Base-by-base conservation (phyloP, 148 eudicot species). In the Vaccinium myrtillus region DNA sequence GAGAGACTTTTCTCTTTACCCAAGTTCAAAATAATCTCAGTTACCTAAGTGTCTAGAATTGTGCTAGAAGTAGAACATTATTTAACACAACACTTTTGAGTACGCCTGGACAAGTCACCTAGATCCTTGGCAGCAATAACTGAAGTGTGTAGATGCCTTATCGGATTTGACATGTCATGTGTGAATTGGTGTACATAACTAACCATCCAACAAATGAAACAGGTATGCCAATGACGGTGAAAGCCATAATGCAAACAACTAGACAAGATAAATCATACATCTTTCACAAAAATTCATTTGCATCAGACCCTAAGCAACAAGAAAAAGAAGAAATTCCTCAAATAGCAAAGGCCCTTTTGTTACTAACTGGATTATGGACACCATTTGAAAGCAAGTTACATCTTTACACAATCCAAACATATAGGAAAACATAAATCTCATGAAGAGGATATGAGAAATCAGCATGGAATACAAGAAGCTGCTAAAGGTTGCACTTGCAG, bases 91-190 rank as follows among this genome's bases (percentile, higher is more conserved):
- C 56, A 14, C 79, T 49, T 75, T 19, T 10, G 6, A 5, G 58
- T 23, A 48, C 56, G n/a, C 79, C 79, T 23, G 16, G 63, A 78
- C n/a, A 54, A 53, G 81, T 54, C 81, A 78, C 43, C 46, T 54
- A 78, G 65, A 78, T 30, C 11, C 30, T 77, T n/a, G 55, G 61
- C 59, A 27, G 19, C 5, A 77, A 8, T 77, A 30, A 77, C 15
- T 6, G 46, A 32, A 73, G 49, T 73, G 77, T 4, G 21, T 6
- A 32, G 18, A 23, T 77, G 80, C 39, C 36, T 11, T 51, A 10
- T 25, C 18, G 50, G 32, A 50, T 75, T 77, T 55, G 21, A 51
- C 23, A 8, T 77, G 39, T 27, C 39, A 25, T 25, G 3, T 25
- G 80, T 27, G 5, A 51, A 77, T 18, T 11, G 77, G 12, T 5